Evolutionary conservation across 805 yeast species (phyloP).

Genomic region (Grigorovia yakushimaensis): DNA sequence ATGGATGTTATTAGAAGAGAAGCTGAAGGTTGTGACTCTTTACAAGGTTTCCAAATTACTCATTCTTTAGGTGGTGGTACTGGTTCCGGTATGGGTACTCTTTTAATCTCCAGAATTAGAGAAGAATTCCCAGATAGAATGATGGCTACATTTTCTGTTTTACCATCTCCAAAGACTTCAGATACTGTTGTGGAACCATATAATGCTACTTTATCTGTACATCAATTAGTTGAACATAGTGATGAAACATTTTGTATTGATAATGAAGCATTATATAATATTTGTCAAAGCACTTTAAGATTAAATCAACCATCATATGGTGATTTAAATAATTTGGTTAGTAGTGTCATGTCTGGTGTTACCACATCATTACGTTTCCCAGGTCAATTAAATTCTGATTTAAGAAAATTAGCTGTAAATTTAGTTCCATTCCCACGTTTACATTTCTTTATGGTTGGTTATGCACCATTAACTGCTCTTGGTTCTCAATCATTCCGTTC

Average conservation of each 20-base stretch:
- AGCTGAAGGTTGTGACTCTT: conserved; percentile 85
- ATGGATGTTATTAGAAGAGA: conserved; percentile 87
- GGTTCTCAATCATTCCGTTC: conserved; percentile 77
- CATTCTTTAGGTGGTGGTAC: conserved; percentile 88
- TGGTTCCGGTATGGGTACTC: conserved; percentile 94
- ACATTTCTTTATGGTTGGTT: conserved; percentile 92
- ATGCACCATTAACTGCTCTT: conserved; percentile 80
- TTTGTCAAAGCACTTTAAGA: conserved; percentile 79
- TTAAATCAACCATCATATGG: conserved; percentile 67
- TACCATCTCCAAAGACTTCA: conserved; percentile 83
- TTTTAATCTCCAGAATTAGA: conserved; percentile 72
- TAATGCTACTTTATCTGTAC: conserved; percentile 83
- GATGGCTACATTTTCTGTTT: conserved; percentile 92
- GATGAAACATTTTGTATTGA: conserved; percentile 94
- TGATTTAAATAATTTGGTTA: conserved; percentile 73
- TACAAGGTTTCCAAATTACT: conserved; percentile 89
- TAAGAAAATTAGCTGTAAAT: conserved; percentile 88
- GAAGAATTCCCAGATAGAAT: conserved; percentile 93
- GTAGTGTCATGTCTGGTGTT: conserved; percentile 91
- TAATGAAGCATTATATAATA: conserved; percentile 85
- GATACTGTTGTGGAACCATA: conserved; percentile 95
- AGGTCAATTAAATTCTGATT: conserved; percentile 87
- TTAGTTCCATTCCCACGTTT: conserved; percentile 92
- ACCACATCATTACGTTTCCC: conserved; percentile 92
- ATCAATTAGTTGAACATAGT: conserved; percentile 82